A percentile compares a stretch with the other conserved stretches of the same genome.
Evolutionary conservation across 2,329 filamentous ascomycete genomes (phyloP).

Genomic region (Penicillium verrucosum): DNA sequence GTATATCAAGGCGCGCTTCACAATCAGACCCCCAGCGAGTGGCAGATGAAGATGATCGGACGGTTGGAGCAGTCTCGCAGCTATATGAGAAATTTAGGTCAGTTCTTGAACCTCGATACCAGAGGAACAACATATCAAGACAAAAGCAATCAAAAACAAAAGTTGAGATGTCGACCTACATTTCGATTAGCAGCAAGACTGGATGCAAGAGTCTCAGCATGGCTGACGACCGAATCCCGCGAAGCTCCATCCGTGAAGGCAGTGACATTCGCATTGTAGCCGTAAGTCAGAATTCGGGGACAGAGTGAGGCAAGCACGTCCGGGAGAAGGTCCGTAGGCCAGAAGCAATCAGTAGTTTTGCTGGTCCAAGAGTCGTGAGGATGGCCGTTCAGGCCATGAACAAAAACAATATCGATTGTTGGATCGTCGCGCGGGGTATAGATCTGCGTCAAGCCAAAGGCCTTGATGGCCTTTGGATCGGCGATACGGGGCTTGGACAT

Average conservation of each 20-base stretch:
- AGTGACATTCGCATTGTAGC: constrained; percentile 66
- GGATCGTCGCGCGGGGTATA: constrained; percentile 38
- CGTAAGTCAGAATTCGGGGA: constrained; percentile 67
- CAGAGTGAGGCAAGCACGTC: constrained; percentile 54
- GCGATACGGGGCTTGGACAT: constrained; percentile 22
- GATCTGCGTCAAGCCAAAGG: constrained; percentile 43
- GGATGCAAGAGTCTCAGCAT: constrained; percentile 66
- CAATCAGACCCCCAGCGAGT: constrained; percentile 71
- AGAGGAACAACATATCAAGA: neutral
- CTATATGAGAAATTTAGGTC: constrained; percentile 21
- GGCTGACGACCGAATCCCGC: constrained; percentile 66
- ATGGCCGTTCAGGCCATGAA: constrained; percentile 67
- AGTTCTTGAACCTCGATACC: neutral
- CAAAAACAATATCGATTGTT: constrained; percentile 59
- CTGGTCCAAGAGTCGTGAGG: constrained; percentile 62
- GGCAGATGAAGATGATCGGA: constrained; percentile 73
- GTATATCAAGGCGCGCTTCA: constrained; percentile 67
- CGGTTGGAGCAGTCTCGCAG: constrained; percentile 51
- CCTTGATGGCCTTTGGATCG: constrained; percentile 27
- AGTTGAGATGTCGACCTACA: constrained; percentile 25
- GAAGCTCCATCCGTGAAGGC: constrained; percentile 53
- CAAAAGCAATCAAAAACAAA: neutral
- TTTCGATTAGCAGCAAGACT: constrained; percentile 62
- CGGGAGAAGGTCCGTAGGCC: constrained; percentile 67
- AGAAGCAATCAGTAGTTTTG: constrained; percentile 55